Conservation (phyloP, 1,139 yeast genomes). For the Nakaseomyces nivariensis region DNA sequence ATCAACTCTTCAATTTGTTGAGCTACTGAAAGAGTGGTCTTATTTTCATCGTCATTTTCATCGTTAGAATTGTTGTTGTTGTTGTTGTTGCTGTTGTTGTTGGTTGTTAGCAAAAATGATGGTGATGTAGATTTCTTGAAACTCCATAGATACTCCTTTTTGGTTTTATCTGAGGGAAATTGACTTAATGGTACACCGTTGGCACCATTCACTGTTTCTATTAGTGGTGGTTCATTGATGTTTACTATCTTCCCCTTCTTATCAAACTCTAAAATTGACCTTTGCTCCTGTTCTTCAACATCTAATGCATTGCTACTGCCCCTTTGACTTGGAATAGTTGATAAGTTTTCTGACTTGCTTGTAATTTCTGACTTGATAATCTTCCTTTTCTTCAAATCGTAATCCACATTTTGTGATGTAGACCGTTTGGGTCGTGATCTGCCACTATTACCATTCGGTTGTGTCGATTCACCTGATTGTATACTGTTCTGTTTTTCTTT, state of each 20-base stretch:
- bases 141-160: constrained; percentile 24
- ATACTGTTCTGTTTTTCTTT: background rate
- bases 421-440: constrained; percentile 21
- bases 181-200: constrained; percentile 26
- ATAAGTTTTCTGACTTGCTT: background rate
- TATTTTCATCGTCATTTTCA: constrained; percentile 1
- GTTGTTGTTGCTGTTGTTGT: constrained; percentile 2
- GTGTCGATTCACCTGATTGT: background rate
- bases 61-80: constrained; percentile 3
- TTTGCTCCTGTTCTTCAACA: constrained; percentile 2
- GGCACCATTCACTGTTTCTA: constrained; percentile 21
- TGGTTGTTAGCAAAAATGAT: background rate
- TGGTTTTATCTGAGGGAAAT: constrained; percentile 25
- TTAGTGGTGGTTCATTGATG: constrained; percentile 18
- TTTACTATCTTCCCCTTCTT: constrained; percentile 16
- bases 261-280: constrained; percentile 14
- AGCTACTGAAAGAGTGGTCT: background rate
- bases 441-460: constrained; percentile 1
- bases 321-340: background rate
- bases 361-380: constrained; percentile 22
- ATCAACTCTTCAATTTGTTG: constrained; percentile 9
- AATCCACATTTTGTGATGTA: constrained; percentile 25
- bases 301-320: constrained; percentile 3
- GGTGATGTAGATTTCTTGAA: constrained; percentile 13
- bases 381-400: constrained; percentile 24